Conservation (phyloP, 306 rosid species). For the Aeschynomene evenia region DNA sequence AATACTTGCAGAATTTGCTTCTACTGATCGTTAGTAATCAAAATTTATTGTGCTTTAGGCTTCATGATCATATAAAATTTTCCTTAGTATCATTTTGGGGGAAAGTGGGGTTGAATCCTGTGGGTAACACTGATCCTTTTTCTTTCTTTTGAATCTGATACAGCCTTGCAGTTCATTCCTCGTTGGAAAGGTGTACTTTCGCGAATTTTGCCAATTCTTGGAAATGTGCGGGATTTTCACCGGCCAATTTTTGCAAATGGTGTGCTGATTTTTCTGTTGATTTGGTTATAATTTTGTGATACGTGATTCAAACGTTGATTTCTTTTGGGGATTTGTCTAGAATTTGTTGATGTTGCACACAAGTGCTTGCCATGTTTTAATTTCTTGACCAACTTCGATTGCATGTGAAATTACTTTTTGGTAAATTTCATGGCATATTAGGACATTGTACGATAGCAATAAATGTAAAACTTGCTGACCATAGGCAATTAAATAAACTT, state of each 20-base stretch:
- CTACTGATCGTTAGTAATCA: conserved; percentile 68
- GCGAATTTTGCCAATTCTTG: conserved; percentile 88
- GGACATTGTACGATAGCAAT: not conserved
- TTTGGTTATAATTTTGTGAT: conserved; percentile 24
- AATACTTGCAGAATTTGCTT: conserved; percentile 89
- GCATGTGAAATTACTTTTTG: conserved; percentile 1
- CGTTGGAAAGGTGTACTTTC: conserved; percentile 91
- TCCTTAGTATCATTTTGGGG: not conserved
- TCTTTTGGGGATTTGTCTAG: conserved; percentile 17
- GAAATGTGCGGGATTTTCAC: conserved; percentile 84
- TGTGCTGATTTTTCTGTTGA: conserved; percentile 38
- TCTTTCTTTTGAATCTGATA: conserved; percentile 37
- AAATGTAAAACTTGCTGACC: not conserved
- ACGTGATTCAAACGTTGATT: conserved; percentile 25
- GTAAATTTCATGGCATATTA: conserved; percentile 6
- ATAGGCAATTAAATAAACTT: not conserved
- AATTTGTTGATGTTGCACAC: conserved; percentile 24
- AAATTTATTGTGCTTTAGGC: conserved; percentile 23
- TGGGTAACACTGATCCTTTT: conserved; percentile 32
- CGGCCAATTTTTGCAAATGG: conserved; percentile 93
- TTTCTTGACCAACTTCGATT: conserved; percentile 21
- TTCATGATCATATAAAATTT: conserved; percentile 7
- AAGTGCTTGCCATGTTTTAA: not conserved
- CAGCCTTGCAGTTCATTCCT: conserved; percentile 89
- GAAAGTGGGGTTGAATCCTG: not conserved